These are phyloP conservation scores for Trifolium pratense DNA, from an alignment of 306 rosid species.

Conservation along the genomic window DNA sequence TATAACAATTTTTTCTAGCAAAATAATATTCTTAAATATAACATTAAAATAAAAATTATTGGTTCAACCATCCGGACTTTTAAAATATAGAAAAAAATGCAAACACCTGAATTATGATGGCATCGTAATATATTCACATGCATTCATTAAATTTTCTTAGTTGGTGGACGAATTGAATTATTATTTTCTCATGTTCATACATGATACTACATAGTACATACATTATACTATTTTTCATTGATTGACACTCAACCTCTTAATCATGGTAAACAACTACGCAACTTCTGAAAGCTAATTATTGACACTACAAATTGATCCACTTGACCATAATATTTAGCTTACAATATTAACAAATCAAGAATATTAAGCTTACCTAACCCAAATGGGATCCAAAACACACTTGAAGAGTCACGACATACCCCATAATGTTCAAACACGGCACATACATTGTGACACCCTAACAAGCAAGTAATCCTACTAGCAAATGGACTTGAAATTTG, in stretches of 20 bases:
- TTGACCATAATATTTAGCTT: conserved; percentile 25
- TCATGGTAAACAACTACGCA: conserved; percentile 34
- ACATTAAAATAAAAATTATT: too few relatives aligned
- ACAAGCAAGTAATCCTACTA: conserved; percentile 29
- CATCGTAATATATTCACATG: background rate
- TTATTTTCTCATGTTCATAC: conserved; percentile 19
- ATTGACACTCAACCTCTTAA: conserved; percentile 8
- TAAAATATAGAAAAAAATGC: background rate
- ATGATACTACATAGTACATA: too few relatives aligned
- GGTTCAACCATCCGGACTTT: background rate
- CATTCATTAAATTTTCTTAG: conserved; percentile 20
- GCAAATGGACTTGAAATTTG: conserved; percentile 28
- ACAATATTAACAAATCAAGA: conserved; percentile 43
- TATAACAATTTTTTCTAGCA: too few relatives aligned
- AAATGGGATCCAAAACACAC: background rate
- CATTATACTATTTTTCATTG: background rate
- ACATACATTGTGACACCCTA: conserved; percentile 43
- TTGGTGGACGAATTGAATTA: conserved; percentile 10
- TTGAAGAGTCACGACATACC: conserved; percentile 10
- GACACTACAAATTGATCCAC: conserved; percentile 2
- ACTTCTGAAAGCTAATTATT: conserved; percentile 13
- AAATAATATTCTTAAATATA: too few relatives aligned
- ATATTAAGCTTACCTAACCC: background rate
- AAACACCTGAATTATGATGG: conserved; percentile 41
- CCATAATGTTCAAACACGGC: conserved; percentile 30